Evolutionary conservation across 1,139 yeast genomes (phyloP).

Genomic region (Yamadazyma taylorii): DNA sequence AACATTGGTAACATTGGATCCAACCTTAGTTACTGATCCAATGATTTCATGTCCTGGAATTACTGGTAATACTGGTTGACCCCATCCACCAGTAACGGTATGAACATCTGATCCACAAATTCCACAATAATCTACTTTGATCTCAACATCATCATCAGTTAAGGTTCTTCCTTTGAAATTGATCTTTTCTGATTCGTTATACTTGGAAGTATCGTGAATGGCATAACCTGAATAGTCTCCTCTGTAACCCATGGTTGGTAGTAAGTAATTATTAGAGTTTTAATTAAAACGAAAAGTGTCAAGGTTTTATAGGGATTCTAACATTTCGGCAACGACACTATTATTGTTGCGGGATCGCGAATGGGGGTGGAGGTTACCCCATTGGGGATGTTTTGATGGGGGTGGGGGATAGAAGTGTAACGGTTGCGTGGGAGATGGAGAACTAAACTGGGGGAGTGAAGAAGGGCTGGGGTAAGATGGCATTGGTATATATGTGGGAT

Average conservation of each 20-base stretch:
- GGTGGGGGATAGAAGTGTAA: too few relatives aligned
- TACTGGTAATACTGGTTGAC: constrained; percentile 20
- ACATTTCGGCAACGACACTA: not conserved
- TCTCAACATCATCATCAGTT: constrained; percentile 43
- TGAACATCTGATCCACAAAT: constrained; percentile 62
- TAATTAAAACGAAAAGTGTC: too few relatives aligned
- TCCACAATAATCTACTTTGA: constrained; percentile 53
- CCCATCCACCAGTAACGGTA: constrained; percentile 46
- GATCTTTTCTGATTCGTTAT: constrained; percentile 45
- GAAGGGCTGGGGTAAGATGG: too few relatives aligned
- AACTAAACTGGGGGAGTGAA: too few relatives aligned
- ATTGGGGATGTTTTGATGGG: not conserved
- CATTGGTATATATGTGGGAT: too few relatives aligned
- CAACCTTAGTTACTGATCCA: constrained; percentile 51
- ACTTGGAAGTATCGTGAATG: constrained; percentile 24
- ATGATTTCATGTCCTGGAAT: constrained; percentile 50
- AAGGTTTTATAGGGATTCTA: too few relatives aligned
- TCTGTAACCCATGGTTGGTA: constrained; percentile 6
- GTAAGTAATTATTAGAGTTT: too few relatives aligned
- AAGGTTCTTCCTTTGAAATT: constrained; percentile 42
- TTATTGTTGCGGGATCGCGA: constrained; percentile 1
- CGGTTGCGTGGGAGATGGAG: too few relatives aligned
- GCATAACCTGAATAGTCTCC: constrained; percentile 18
- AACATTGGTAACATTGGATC: constrained; percentile 41
- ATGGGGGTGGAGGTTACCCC: constrained; percentile 1